These are phyloP conservation scores for Colletotrichum higginsianum DNA, from an alignment of 2,329 filamentous ascomycete species.

Conservation along the genomic window DNA sequence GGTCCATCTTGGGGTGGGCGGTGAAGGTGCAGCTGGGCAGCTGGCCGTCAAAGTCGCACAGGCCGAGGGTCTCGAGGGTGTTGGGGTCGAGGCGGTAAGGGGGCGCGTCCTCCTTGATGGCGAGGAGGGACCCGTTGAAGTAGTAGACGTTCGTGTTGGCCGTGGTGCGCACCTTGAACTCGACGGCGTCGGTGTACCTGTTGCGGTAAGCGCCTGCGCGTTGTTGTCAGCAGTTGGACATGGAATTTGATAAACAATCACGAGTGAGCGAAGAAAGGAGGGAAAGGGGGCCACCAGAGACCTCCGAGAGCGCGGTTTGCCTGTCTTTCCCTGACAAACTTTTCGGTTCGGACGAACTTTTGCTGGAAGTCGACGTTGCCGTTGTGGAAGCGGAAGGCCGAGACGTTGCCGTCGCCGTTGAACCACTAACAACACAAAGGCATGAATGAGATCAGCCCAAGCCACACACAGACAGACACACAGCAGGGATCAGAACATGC, in stretches of 20 bases:
- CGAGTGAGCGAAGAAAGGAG: not conserved
- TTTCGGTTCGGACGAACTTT: slow-evolving; percentile 57
- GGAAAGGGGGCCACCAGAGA: not conserved
- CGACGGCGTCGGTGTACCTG: slow-evolving; percentile 53
- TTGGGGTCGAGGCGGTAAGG: slow-evolving; percentile 58
- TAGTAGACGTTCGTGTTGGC: slow-evolving; percentile 68
- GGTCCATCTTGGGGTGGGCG: slow-evolving; percentile 60
- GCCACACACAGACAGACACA: not conserved
- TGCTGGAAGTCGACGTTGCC: slow-evolving; percentile 53
- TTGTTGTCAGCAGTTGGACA: not conserved
- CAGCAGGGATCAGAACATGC: not conserved
- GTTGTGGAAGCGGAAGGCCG: slow-evolving; percentile 53
- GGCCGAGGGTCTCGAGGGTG: slow-evolving; percentile 58
- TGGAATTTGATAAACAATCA: no score
- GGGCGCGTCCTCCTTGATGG: slow-evolving; percentile 63
- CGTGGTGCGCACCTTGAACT: slow-evolving; percentile 52
- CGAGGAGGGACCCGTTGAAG: slow-evolving; percentile 63
- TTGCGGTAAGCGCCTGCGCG: slow-evolving; percentile 57
- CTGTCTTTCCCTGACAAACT: slow-evolving; percentile 54
- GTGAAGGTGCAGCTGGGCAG: slow-evolving; percentile 56
- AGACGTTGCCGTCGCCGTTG: slow-evolving; percentile 58
- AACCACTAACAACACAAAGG: slow-evolving; percentile 51
- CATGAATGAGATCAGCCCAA: slow-evolving; percentile 12
- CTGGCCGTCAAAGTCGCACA: slow-evolving; percentile 60
- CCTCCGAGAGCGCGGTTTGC: slow-evolving; percentile 48